Conservation (phyloP, 208 protist species). For the Paratrypanosoma confusum region DNA sequence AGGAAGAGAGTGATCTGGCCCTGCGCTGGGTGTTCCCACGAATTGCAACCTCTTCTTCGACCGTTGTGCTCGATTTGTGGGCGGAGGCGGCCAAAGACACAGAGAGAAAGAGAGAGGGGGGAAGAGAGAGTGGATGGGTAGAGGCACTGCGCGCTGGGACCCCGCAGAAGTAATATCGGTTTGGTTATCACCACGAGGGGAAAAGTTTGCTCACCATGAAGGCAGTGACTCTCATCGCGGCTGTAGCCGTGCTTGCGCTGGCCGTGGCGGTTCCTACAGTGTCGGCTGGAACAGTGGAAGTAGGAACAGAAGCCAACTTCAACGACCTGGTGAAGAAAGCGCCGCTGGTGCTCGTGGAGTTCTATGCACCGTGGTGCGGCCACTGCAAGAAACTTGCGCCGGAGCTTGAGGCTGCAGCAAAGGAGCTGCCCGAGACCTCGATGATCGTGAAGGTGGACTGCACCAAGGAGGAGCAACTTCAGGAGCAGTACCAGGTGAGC, state of each 20-base stretch:
- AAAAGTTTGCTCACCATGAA: too few relatives aligned
- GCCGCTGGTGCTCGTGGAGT: constrained; percentile 83
- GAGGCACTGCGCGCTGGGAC: too few relatives aligned
- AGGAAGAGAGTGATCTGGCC: too few relatives aligned
- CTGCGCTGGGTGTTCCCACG: too few relatives aligned
- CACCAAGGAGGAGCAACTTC: constrained; percentile 50
- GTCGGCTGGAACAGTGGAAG: constrained; percentile 34
- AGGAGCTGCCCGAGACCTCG: constrained; percentile 29
- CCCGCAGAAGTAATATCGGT: too few relatives aligned
- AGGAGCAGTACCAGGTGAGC: constrained; percentile 45
- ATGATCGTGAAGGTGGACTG: constrained; percentile 77
- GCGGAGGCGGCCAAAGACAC: too few relatives aligned
- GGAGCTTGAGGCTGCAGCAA: constrained; percentile 67
- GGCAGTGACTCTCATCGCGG: constrained; percentile 1
- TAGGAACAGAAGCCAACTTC: constrained; percentile 52
- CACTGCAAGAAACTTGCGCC: constrained; percentile 91
- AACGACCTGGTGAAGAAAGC: constrained; percentile 25
- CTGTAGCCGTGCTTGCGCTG: constrained; percentile 1
- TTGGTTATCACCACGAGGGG: too few relatives aligned
- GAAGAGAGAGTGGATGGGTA: too few relatives aligned
- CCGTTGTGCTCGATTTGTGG: too few relatives aligned
- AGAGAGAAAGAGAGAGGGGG: too few relatives aligned
- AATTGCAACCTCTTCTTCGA: too few relatives aligned
- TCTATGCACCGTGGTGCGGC: constrained; percentile 92
- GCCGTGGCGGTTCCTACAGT: constrained; percentile 30